These are phyloP conservation scores for Pichia thaimueangensis DNA, from an alignment of 805 yeast genomes.

Conservation along the genomic window DNA sequence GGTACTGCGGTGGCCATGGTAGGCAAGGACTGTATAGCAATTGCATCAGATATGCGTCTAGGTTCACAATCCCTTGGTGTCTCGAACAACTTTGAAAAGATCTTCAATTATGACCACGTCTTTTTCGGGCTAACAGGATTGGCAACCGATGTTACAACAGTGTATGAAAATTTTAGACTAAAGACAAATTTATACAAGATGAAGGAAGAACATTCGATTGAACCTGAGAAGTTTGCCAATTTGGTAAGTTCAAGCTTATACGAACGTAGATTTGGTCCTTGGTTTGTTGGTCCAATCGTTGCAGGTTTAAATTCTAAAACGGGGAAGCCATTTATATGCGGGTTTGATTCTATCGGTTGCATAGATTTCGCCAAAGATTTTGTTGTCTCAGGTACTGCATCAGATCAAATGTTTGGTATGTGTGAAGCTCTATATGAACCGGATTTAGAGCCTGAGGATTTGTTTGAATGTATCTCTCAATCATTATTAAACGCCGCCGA, in stretches of 20 bases:
- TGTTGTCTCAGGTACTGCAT: slow-evolving; percentile 91
- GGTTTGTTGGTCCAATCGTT: slow-evolving; percentile 92
- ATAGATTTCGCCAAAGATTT: slow-evolving; percentile 93
- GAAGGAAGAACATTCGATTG: slow-evolving; percentile 85
- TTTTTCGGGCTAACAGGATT: slow-evolving; percentile 91
- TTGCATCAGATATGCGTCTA: slow-evolving; percentile 89
- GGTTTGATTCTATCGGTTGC: slow-evolving; percentile 94
- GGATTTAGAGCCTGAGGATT: slow-evolving; percentile 84
- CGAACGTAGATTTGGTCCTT: slow-evolving; percentile 91
- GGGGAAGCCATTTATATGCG: slow-evolving; percentile 83
- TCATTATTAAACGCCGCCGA: slow-evolving; percentile 91
- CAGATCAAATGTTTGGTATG: slow-evolving; percentile 98
- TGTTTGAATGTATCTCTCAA: slow-evolving; percentile 93
- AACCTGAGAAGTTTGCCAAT: slow-evolving; percentile 91
- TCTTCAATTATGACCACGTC: slow-evolving; percentile 79
- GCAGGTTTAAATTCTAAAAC: slow-evolving; percentile 88
- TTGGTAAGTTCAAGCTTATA: slow-evolving; percentile 85
- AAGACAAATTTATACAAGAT: slow-evolving; percentile 85
- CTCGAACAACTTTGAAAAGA: slow-evolving; percentile 87
- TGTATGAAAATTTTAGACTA: slow-evolving; percentile 72
- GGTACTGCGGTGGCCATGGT: slow-evolving; percentile 98
- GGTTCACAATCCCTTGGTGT: slow-evolving; percentile 93
- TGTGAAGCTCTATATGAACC: slow-evolving; percentile 97
- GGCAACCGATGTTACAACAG: slow-evolving; percentile 88
- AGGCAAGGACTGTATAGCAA: slow-evolving; percentile 97